Evolutionary conservation across 1,139 yeast species (phyloP).

Genomic region (Lodderomyces parapsilosis): DNA sequence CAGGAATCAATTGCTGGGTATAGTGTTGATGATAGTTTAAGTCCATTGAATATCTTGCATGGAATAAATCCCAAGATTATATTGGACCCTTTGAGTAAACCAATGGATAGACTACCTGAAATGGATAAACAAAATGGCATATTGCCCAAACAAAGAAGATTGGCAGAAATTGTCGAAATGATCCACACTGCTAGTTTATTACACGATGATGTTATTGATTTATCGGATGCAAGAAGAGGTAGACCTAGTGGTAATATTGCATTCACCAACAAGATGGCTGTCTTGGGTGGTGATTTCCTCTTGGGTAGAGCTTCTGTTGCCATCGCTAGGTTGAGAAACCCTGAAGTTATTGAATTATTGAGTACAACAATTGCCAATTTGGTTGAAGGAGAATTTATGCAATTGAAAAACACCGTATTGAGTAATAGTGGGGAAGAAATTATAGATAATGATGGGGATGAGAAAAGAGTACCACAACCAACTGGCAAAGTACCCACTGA

Average conservation of each 20-base stretch:
- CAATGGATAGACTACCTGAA: constrained; percentile 69
- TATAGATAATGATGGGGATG: constrained; percentile 48
- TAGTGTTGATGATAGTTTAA: constrained; percentile 57
- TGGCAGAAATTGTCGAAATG: constrained; percentile 98
- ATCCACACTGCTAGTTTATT: constrained; percentile 95
- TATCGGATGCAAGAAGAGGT: constrained; percentile 87
- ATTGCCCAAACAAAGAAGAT: constrained; percentile 87
- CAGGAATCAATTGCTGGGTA: constrained; percentile 49
- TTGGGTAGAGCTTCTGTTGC: constrained; percentile 97
- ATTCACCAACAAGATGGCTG: constrained; percentile 96
- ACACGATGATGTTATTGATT: constrained; percentile 97
- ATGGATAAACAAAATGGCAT: constrained; percentile 66
- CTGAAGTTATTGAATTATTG: constrained; percentile 94
- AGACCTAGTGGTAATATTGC: constrained; percentile 91
- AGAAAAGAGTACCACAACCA: constrained; percentile 54
- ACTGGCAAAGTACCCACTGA: constrained; percentile 63
- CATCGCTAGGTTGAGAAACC: constrained; percentile 85
- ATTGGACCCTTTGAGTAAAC: constrained; percentile 79
- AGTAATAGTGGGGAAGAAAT: constrained; percentile 39
- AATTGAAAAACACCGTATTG: constrained; percentile 84
- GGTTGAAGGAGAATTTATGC: constrained; percentile 99
- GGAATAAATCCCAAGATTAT: constrained; percentile 83
- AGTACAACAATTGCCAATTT: constrained; percentile 95
- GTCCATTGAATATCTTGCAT: constrained; percentile 81
- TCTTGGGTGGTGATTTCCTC: constrained; percentile 92